Conservation (phyloP, 2,329 filamentous ascomycete species). For the Fusarium sp. region DNA sequence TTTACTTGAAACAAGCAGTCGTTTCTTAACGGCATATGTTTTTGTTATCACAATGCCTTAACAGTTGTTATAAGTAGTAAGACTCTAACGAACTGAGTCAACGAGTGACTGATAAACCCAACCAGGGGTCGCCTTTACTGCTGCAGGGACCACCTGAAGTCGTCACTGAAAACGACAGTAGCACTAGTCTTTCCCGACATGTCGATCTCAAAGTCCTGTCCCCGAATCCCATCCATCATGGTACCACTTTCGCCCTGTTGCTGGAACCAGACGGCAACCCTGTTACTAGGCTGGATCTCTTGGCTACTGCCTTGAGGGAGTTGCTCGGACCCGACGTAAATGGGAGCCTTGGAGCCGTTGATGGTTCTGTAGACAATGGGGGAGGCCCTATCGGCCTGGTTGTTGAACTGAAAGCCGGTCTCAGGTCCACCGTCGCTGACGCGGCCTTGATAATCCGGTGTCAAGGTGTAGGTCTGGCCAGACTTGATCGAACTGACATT, state of each 20-base stretch:
- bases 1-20: too few relatives aligned
- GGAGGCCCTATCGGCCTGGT: fast-evolving
- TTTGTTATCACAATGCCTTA: too few relatives aligned
- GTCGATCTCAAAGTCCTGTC: fast-evolving
- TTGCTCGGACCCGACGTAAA: fast-evolving
- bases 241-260: fast-evolving
- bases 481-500: too few relatives aligned
- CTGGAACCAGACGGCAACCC: not conserved
- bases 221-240: not conserved
- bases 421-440: not conserved
- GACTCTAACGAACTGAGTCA: too few relatives aligned
- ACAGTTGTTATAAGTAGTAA: too few relatives aligned
- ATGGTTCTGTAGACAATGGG: not conserved
- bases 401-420: not conserved
- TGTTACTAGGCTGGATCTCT: fast-evolving
- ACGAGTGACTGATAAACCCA: too few relatives aligned
- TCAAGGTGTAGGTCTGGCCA: not conserved
- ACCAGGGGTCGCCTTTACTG: too few relatives aligned
- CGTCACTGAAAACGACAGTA: fast-evolving
- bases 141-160: not conserved
- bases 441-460: fast-evolving
- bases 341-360: fast-evolving
- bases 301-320: fast-evolving
- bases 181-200: not conserved
- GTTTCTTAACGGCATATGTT: too few relatives aligned